These are phyloP conservation scores for Solanum appendiculatum DNA, from an alignment of 257 asterid species.

Conservation along the genomic window DNA sequence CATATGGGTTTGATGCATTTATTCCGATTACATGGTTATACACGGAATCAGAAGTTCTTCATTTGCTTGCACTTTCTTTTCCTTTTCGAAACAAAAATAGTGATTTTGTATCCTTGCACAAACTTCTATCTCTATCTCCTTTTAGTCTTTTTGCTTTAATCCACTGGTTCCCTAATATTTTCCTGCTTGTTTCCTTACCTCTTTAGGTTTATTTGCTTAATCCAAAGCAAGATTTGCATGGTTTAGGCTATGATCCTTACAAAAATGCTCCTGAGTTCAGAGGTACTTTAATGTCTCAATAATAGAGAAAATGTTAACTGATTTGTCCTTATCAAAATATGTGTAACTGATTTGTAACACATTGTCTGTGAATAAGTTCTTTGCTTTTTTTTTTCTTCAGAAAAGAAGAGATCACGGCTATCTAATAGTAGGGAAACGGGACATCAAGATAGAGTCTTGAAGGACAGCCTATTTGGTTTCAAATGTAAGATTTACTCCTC, in stretches of 20 bases:
- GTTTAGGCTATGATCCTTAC: constrained; percentile 93
- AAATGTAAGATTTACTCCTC: constrained; percentile 20
- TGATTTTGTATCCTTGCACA: neutral
- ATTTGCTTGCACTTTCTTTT: neutral
- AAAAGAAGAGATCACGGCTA: constrained; percentile 59
- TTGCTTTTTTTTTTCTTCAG: constrained; percentile 22
- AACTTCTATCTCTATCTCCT: neutral
- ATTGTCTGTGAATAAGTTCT: neutral
- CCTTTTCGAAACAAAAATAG: neutral
- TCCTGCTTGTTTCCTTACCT: neutral
- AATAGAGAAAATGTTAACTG: neutral
- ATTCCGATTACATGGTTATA: neutral
- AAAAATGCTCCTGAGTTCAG: constrained; percentile 97
- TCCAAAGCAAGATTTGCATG: constrained; percentile 86
- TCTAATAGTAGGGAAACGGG: constrained; percentile 39
- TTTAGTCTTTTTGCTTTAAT: neutral
- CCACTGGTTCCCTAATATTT: neutral
- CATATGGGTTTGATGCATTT: neutral
- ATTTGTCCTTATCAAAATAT: neutral
- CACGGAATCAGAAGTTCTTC: neutral
- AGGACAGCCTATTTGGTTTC: constrained; percentile 43
- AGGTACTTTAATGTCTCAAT: constrained; percentile 48
- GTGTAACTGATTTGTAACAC: neutral
- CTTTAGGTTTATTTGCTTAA: constrained; percentile 59
- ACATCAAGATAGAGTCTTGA: constrained; percentile 29